A percentile compares a stretch with the other conserved stretches of the same genome.
Conservation (phyloP, 1,139 yeast species). For the Geotrichum phurueaensis region DNA sequence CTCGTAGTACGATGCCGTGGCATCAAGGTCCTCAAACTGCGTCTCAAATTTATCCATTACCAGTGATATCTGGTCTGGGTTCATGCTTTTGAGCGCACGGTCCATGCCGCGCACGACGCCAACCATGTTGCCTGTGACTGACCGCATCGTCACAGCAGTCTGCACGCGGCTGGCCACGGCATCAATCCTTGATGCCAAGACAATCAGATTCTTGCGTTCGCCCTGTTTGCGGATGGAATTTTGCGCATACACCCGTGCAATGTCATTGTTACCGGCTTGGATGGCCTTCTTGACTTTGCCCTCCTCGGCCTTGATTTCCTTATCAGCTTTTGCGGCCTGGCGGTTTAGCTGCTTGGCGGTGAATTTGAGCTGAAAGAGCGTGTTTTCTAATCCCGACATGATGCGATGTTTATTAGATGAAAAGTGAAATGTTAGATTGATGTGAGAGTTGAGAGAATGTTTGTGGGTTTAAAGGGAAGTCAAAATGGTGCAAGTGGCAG, state of each 20-base stretch:
- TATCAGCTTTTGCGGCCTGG: constrained; percentile 86
- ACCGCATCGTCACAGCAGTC: constrained; percentile 95
- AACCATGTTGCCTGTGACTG: constrained; percentile 90
- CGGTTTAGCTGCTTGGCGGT: constrained; percentile 89
- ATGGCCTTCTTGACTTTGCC: constrained; percentile 83
- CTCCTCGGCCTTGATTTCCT: constrained; percentile 83
- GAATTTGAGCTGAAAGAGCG: constrained; percentile 42
- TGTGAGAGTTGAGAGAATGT: background rate
- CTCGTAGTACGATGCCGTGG: constrained; percentile 89
- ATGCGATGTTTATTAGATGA: background rate
- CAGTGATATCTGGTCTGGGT: constrained; percentile 76
- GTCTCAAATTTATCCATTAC: constrained; percentile 96
- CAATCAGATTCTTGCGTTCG: constrained; percentile 74
- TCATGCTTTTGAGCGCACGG: constrained; percentile 91
- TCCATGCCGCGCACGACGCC: constrained; percentile 95
- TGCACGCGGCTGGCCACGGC: constrained; percentile 95
- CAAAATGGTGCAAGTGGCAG: background rate
- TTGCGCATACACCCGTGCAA: constrained; percentile 90
- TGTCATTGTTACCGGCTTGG: constrained; percentile 81
- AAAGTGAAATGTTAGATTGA: background rate
- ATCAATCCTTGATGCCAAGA: constrained; percentile 85
- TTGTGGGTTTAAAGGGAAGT: background rate
- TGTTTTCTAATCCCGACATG: constrained; percentile 19
- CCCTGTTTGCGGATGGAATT: constrained; percentile 90
- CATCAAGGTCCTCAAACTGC: constrained; percentile 94